Evolutionary conservation across 2,329 filamentous ascomycete species (phyloP).

Genomic region (Cercospora nicotianae): DNA sequence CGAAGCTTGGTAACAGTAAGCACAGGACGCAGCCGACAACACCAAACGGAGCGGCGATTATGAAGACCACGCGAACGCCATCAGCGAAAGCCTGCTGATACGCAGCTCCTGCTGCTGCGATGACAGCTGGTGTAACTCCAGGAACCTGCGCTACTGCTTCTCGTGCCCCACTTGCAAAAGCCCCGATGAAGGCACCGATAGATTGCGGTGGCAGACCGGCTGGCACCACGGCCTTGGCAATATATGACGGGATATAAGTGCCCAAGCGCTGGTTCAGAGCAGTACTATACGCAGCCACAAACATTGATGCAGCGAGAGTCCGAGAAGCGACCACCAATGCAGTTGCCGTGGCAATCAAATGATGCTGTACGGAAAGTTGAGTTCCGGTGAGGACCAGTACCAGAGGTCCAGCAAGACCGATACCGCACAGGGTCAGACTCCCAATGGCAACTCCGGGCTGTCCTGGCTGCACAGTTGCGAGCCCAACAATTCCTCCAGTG

Average conservation of each 20-base stretch:
- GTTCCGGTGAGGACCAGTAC: not conserved
- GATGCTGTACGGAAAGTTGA: not conserved
- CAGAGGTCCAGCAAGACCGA: not conserved
- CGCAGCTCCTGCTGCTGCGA: not conserved
- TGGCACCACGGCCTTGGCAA: not conserved
- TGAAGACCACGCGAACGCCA: constrained; percentile 40
- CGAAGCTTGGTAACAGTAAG: constrained; percentile 18
- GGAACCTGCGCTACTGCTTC: not conserved
- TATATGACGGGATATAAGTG: not conserved
- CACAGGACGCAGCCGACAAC: constrained; percentile 19
- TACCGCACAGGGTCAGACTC: not conserved
- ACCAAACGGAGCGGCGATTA: constrained; percentile 27
- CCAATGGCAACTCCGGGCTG: not conserved
- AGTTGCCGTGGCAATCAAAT: not conserved
- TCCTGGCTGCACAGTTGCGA: not conserved
- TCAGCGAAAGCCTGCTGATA: not conserved
- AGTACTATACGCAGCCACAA: not conserved
- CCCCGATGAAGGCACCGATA: not conserved
- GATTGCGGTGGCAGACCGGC: not conserved
- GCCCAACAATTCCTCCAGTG: not conserved
- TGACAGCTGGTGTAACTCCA: not conserved
- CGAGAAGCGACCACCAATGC: not conserved
- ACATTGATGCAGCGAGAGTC: not conserved
- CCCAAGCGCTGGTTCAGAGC: not conserved
- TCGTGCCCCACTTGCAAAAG: not conserved